Evolutionary conservation across 306 rosid genomes (phyloP).

Genomic region (Fragaria ananassa): DNA sequence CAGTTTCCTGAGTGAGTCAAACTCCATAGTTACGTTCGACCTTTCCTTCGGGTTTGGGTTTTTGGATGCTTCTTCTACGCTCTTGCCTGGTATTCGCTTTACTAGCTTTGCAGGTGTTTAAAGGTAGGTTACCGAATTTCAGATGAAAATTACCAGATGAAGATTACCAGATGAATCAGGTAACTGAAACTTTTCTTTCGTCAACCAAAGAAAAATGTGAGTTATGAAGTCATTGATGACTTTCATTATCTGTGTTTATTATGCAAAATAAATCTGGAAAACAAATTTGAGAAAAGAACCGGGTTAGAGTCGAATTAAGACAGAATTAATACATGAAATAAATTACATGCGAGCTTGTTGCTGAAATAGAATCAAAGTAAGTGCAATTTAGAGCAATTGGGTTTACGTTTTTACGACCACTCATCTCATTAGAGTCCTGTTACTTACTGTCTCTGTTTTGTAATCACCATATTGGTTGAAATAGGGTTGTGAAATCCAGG

Average conservation of each 20-base stretch:
- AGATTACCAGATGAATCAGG: background rate
- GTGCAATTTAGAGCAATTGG: background rate
- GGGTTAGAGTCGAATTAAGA: background rate
- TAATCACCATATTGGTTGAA: background rate
- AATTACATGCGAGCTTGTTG: background rate
- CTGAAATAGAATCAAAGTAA: background rate
- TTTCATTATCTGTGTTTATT: background rate
- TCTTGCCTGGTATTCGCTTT: background rate
- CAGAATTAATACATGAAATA: background rate
- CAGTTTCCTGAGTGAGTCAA: slow-evolving; percentile 4
- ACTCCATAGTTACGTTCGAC: background rate
- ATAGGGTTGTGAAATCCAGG: background rate
- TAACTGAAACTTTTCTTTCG: background rate
- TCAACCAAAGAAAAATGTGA: background rate
- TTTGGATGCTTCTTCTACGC: background rate
- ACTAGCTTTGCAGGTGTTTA: background rate
- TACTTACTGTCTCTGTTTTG: background rate
- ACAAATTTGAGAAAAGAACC: background rate
- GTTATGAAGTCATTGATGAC: background rate
- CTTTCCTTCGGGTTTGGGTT: background rate
- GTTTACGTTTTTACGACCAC: background rate
- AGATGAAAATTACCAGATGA: background rate
- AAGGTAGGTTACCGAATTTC: background rate
- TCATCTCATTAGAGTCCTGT: background rate
- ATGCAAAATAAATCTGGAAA: background rate